These are phyloP conservation scores for Thraustotheca clavata DNA, from an alignment of 352 stramenopile species.

Conservation along the genomic window DNA sequence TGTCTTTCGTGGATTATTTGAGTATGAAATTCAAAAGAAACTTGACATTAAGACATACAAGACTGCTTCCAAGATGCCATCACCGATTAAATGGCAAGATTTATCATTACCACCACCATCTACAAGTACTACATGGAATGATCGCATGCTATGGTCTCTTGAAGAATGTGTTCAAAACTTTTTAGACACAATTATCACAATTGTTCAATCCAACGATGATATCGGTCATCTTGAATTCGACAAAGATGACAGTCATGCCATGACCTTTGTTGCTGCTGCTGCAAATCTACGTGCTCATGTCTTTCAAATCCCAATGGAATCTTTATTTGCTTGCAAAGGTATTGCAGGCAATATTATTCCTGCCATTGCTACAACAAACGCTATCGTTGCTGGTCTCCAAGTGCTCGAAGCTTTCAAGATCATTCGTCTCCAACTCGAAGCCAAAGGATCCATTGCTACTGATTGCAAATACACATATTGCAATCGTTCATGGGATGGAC, in stretches of 20 bases:
- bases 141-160: constrained; percentile 82
- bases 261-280: constrained; percentile 97
- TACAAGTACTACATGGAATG: constrained; percentile 47
- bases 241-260: constrained; percentile 95
- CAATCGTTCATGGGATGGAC: constrained; percentile 83
- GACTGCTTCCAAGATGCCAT: constrained; percentile 84
- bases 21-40: constrained; percentile 94
- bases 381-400: constrained; percentile 96
- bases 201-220: constrained; percentile 46
- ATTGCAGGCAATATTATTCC: constrained; percentile 99
- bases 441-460: constrained; percentile 47
- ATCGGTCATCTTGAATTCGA: constrained; percentile 91
- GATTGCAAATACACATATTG: constrained; percentile 92
- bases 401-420: constrained; percentile 82
- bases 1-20: constrained; percentile 89
- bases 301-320: constrained; percentile 75
- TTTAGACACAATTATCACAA: constrained; percentile 46
- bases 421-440: constrained; percentile 29
- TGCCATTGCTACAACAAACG: constrained; percentile 99
- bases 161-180: constrained; percentile 87
- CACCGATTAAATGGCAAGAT: constrained; percentile 58
- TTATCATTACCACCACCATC: constrained; percentile 27
- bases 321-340: constrained; percentile 92
- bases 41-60: constrained; percentile 96
- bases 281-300: constrained; percentile 93